These are phyloP conservation scores for Salisapilia sapeloensis DNA, from an alignment of 352 stramenopile genomes.

Conservation along the genomic window DNA sequence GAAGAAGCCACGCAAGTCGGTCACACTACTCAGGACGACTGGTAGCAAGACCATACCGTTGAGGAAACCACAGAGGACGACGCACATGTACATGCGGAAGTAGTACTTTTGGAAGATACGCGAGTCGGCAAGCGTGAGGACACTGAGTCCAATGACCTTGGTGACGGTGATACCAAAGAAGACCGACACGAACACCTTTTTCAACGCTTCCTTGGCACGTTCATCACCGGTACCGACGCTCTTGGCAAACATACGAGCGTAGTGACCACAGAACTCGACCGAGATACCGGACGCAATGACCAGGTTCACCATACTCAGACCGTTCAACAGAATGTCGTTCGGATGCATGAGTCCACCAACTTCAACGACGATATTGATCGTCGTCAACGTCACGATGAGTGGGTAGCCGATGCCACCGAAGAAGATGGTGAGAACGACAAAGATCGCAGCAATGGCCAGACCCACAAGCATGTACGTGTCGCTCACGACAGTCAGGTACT, in stretches of 20 bases:
- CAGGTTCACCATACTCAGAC: slow-evolving; percentile 82
- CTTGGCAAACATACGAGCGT: slow-evolving; percentile 68
- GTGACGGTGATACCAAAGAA: slow-evolving; percentile 86
- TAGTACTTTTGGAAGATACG: slow-evolving; percentile 87
- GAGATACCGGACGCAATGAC: slow-evolving; percentile 72
- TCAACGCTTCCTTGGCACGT: slow-evolving; percentile 56
- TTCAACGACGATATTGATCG: slow-evolving; percentile 28
- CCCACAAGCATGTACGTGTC: slow-evolving; percentile 33
- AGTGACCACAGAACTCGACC: slow-evolving; percentile 84
- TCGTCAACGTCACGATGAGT: slow-evolving; percentile 20
- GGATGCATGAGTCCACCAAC: slow-evolving; percentile 40
- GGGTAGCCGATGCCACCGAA: slow-evolving; percentile 32
- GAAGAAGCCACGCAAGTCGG: slow-evolving; percentile 11
- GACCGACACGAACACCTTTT: slow-evolving; percentile 59
- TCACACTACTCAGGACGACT: slow-evolving; percentile 42
- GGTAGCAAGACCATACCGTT: slow-evolving; percentile 68
- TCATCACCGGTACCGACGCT: slow-evolving; percentile 33
- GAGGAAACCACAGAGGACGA: slow-evolving; percentile 76
- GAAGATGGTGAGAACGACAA: slow-evolving; percentile 28
- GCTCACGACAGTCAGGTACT: slow-evolving; percentile 39
- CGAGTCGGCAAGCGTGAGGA: slow-evolving; percentile 81
- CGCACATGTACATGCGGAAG: slow-evolving; percentile 86
- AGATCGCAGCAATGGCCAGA: slow-evolving; percentile 20
- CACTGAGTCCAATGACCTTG: slow-evolving; percentile 81
- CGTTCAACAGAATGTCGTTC: slow-evolving; percentile 66